A percentile compares a stretch with the other conserved stretches of the same genome.
Conservation (phyloP, 345 rosid species). For the Acer saccharum region DNA sequence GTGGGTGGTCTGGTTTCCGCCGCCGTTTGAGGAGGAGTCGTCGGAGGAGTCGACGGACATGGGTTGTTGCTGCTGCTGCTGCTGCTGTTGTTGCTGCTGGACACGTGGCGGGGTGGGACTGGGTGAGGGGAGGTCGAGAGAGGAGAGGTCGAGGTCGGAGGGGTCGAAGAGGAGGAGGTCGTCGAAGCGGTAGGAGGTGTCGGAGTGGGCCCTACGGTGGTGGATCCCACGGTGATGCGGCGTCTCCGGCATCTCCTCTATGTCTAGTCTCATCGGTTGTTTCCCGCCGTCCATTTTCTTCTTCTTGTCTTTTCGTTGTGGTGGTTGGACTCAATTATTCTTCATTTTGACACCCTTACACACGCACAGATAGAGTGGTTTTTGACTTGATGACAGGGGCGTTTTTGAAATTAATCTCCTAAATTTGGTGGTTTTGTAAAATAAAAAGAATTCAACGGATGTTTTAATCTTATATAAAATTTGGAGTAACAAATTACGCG, state of each 20-base stretch:
- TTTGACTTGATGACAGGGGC: not conserved
- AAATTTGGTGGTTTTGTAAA: not conserved
- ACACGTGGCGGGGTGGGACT: constrained; percentile 29
- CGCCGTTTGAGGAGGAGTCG: constrained; percentile 42
- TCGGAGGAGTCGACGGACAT: constrained; percentile 69
- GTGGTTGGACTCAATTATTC: constrained; percentile 1
- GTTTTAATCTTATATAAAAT: not conserved
- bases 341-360: not conserved
- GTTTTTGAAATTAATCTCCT: not conserved
- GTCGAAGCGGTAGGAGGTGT: constrained; percentile 83
- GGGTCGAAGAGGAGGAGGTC: constrained; percentile 87
- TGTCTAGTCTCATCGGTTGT: constrained; percentile 18
- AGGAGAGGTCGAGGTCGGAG: constrained; percentile 78
- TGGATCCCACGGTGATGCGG: constrained; percentile 59
- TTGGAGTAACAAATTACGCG: not conserved
- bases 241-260: constrained; percentile 72
- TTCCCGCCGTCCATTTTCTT: constrained; percentile 13
- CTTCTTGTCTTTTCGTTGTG: not conserved
- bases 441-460: not conserved
- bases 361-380: not conserved
- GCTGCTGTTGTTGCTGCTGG: constrained; percentile 4
- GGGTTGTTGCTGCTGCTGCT: constrained; percentile 20
- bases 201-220: constrained; percentile 94
- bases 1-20: constrained; percentile 26
- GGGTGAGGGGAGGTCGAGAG: constrained; percentile 61